Conservation (phyloP, 768 basidiomycete genomes). For the Lactifluus pinguis region DNA sequence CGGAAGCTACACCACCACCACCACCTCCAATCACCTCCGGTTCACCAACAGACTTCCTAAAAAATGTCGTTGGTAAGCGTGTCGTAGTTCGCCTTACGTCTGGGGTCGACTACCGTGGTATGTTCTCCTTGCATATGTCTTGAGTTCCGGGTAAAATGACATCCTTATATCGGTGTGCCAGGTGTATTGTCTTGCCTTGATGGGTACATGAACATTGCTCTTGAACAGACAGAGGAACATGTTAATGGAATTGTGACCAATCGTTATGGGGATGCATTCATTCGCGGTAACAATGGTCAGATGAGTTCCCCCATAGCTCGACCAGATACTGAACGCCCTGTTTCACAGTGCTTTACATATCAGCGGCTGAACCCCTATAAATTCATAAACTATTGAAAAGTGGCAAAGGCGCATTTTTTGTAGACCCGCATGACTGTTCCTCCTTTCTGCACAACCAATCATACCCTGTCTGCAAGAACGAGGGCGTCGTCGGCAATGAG, state of each 20-base stretch:
- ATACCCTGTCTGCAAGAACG: neutral
- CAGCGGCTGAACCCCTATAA: conserved; percentile 7
- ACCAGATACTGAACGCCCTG: neutral
- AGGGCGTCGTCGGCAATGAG: neutral
- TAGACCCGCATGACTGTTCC: neutral
- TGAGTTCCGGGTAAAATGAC: neutral
- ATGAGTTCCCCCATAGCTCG: neutral
- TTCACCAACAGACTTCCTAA: conserved; percentile 87
- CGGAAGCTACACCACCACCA: conserved; percentile 36
- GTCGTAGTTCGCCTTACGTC: conserved; percentile 73
- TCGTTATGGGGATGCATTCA: conserved; percentile 90
- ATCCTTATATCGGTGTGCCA: conserved; percentile 25
- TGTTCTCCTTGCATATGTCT: conserved; percentile 4
- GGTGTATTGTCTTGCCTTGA: conserved; percentile 92
- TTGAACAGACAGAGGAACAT: conserved; percentile 96
- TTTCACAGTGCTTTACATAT: conserved; percentile 54
- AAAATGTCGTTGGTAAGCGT: conserved; percentile 92
- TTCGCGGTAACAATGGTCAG: conserved; percentile 85
- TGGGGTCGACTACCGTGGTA: conserved; percentile 12
- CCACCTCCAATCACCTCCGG: conserved; percentile 47
- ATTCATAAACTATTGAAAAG: neutral
- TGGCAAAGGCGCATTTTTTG: neutral
- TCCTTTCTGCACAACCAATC: neutral
- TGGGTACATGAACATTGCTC: conserved; percentile 98
- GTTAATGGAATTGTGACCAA: conserved; percentile 84